Evolutionary conservation across 169 alveolate species (phyloP), one percentile per base, ranked within the genome.

Genomic region (Prorocentrum cordatum): DNA sequence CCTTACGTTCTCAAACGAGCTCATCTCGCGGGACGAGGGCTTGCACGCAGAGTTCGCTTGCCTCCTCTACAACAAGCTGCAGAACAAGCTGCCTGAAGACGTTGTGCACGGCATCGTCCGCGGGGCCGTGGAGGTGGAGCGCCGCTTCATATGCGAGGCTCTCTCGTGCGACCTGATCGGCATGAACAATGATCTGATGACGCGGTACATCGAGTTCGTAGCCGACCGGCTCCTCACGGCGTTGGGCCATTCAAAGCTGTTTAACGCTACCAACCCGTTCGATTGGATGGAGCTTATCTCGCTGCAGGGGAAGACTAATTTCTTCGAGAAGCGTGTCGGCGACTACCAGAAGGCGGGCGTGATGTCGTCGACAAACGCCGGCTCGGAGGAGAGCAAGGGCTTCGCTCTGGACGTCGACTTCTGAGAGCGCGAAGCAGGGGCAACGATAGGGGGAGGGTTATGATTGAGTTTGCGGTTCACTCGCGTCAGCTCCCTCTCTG

Each of bases 211-310:
- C 90, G 98, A 97, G 93, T 97, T 97, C 92, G 99, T 97, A 4
- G 99, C 99, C 27, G 99, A 98, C 83, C 95, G 99, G 83, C 95
- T 98, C 64, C 95, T 97, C 42, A 92, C 92, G 77, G 94, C 98
- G n/a, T 93, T 97, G 64, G 99, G 99, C 4, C 96, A 94, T 29
- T 95, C 96, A 38, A 97, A 97, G 92, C 79, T 96, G 80, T 98
- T 95, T 95, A 94, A 95, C 92, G 94, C 95, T 20, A 91, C 94
- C 66, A 98, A 97, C 86, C 99, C 99, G 20, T 98, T 97, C 92
- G 99, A 97, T 90, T 98, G 99, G 99, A 97, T 97, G 99, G 99
- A 98, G 83, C 95, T 98, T 95, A 98, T 98, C 72, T 97, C 99
- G 10, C 94, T 98, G 36, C 91, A 95, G 94, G 99, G 99, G 62